Evolutionary conservation across 306 rosid genomes (phyloP).

Genomic region (Styphnolobium japonicum): DNA sequence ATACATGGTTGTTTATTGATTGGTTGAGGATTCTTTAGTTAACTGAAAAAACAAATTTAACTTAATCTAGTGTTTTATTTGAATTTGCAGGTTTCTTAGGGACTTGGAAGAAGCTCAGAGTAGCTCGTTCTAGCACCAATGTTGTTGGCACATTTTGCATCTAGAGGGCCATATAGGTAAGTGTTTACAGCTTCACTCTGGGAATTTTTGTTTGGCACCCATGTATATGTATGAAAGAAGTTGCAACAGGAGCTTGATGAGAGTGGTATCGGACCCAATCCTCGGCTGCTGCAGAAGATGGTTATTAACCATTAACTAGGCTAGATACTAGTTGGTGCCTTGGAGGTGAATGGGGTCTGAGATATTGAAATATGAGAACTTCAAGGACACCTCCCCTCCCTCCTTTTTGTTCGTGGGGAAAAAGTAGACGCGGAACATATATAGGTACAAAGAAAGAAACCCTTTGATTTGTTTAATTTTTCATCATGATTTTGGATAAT

Average conservation of each 20-base stretch:
- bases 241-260: constrained; percentile 25
- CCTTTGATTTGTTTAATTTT: constrained; percentile 20
- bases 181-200: constrained; percentile 17
- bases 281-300: constrained; percentile 19
- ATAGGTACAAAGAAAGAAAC: constrained; percentile 24
- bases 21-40: constrained; percentile 17
- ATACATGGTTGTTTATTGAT: neutral
- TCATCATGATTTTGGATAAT: constrained; percentile 19
- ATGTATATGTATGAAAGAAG: constrained; percentile 19
- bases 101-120: constrained; percentile 97
- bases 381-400: neutral
- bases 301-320: constrained; percentile 13
- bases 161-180: constrained; percentile 21
- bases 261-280: constrained; percentile 19
- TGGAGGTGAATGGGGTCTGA: constrained; percentile 7
- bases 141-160: constrained; percentile 32
- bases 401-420: constrained; percentile 8
- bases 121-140: constrained; percentile 58
- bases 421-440: constrained; percentile 4
- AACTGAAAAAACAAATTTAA: neutral
- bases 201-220: constrained; percentile 3
- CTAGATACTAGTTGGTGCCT: constrained; percentile 7
- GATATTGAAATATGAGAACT: constrained; percentile 1
- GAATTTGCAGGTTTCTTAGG: constrained; percentile 68
- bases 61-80: neutral